Evolutionary conservation across 805 yeast species (phyloP).

Genomic region (Zygoascus ofunaensis): DNA sequence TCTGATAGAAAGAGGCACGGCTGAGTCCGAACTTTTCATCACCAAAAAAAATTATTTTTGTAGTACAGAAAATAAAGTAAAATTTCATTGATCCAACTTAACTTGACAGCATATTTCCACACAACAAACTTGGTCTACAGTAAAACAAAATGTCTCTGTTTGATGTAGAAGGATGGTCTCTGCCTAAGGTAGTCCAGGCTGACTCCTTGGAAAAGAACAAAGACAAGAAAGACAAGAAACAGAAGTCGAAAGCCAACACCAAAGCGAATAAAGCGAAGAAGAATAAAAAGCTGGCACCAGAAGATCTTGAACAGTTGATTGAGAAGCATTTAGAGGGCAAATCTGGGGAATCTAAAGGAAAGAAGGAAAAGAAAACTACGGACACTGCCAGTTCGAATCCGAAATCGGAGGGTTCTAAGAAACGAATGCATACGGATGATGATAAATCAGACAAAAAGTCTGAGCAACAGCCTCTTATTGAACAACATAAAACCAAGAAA

Average conservation of each 20-base stretch:
- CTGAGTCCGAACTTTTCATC: too few relatives aligned
- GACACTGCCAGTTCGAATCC: slow-evolving; percentile 17
- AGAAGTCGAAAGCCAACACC: slow-evolving; percentile 18
- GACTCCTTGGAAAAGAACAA: slow-evolving; percentile 23
- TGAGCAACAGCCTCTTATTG: slow-evolving; percentile 18
- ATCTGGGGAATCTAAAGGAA: slow-evolving; percentile 3
- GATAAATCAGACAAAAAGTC: slow-evolving; percentile 15
- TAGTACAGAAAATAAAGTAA: too few relatives aligned
- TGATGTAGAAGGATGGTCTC: slow-evolving; percentile 75
- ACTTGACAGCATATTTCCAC: too few relatives aligned
- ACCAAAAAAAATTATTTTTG: too few relatives aligned
- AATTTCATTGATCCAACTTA: too few relatives aligned
- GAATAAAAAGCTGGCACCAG: slow-evolving; percentile 20
- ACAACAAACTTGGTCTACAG: too few relatives aligned
- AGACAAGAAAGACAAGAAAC: slow-evolving; percentile 14
- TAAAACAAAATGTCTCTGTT: slow-evolving; percentile 39
- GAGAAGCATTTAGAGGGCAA: slow-evolving; percentile 13
- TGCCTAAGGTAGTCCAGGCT: slow-evolving; percentile 38
- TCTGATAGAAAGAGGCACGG: not conserved
- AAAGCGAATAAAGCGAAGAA: slow-evolving; percentile 21
- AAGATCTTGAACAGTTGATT: slow-evolving; percentile 14
- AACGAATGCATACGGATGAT: slow-evolving; percentile 9
- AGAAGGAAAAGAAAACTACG: slow-evolving; percentile 12
- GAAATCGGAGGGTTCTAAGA: slow-evolving; percentile 7
- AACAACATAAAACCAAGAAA: slow-evolving; percentile 6